These are phyloP conservation scores for Piromyces finnis DNA, from an alignment of 192 early-diverging fungal genomes.

Conservation along the genomic window DNA sequence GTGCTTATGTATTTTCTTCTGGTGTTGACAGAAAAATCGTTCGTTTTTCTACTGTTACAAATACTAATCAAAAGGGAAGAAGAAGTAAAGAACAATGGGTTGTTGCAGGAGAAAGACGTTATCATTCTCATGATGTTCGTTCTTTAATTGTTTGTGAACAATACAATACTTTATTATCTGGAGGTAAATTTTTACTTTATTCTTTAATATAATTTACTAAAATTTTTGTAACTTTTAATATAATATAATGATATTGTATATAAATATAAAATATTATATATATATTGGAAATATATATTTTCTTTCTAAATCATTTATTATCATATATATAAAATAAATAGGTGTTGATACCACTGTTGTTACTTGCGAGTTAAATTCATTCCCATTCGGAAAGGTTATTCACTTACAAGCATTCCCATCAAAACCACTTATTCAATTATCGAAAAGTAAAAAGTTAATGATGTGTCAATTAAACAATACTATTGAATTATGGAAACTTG, in stretches of 20 bases:
- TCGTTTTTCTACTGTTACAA: conserved; percentile 35
- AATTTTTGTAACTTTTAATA: too few species aligned
- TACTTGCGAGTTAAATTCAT: conserved; percentile 10
- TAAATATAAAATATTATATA: too few species aligned
- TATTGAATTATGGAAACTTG: conserved; percentile 72
- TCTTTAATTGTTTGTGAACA: conserved; percentile 60
- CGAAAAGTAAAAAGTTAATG: conserved; percentile 11
- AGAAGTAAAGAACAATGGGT: conserved; percentile 39
- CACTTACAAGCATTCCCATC: conserved; percentile 37
- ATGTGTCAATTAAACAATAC: conserved; percentile 42
- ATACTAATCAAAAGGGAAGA: conserved; percentile 10
- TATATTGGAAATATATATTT: too few species aligned
- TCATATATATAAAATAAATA: background rate
- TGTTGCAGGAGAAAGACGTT: conserved; percentile 63
- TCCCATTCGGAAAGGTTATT: conserved; percentile 14
- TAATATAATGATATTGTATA: too few species aligned
- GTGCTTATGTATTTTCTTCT: conserved; percentile 59
- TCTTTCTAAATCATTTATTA: too few species aligned
- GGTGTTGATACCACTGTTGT: conserved; percentile 23
- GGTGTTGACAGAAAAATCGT: conserved; percentile 81
- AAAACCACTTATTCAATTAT: conserved; percentile 21
- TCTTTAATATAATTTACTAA: too few species aligned
- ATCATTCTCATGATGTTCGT: conserved; percentile 88
- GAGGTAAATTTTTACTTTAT: too few species aligned
- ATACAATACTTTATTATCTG: conserved; percentile 60